These are phyloP conservation scores for Syzygium aromaticum DNA, from an alignment of 345 rosid species.

Conservation along the genomic window DNA sequence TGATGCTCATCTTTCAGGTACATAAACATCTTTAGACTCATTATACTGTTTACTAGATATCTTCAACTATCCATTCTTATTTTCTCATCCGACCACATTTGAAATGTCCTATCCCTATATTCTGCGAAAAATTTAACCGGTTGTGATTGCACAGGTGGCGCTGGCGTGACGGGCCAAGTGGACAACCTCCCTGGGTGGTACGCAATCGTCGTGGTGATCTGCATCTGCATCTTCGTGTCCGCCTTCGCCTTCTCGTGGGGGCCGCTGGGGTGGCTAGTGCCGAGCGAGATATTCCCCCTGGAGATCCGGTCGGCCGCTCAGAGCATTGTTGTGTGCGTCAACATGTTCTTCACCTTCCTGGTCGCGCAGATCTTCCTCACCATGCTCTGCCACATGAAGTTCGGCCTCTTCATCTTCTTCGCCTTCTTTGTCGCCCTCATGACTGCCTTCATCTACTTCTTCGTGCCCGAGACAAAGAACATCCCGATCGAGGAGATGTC, in stretches of 20 bases:
- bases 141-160: background rate
- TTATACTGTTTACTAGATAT: background rate
- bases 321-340: constrained; percentile 14
- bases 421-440: constrained; percentile 11
- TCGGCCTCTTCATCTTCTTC: background rate
- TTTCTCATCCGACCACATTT: background rate
- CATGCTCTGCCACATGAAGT: background rate
- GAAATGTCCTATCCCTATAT: background rate
- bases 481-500: constrained; percentile 20
- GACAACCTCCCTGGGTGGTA: constrained; percentile 2
- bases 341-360: constrained; percentile 12
- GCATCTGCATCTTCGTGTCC: constrained; percentile 3
- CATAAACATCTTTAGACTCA: background rate
- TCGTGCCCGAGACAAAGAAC: constrained; percentile 33
- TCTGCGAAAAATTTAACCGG: background rate
- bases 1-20: constrained; percentile 3
- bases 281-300: constrained; percentile 26
- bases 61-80: background rate
- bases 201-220: constrained; percentile 6
- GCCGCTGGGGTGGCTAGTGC: background rate
- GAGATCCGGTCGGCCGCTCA: constrained; percentile 31
- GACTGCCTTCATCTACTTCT: constrained; percentile 17
- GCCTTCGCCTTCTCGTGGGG: constrained; percentile 29
- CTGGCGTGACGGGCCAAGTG: constrained; percentile 4
- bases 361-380: constrained; percentile 8